Conservation (phyloP, 164 flowering plant species). For the Magnolia officinalis region DNA sequence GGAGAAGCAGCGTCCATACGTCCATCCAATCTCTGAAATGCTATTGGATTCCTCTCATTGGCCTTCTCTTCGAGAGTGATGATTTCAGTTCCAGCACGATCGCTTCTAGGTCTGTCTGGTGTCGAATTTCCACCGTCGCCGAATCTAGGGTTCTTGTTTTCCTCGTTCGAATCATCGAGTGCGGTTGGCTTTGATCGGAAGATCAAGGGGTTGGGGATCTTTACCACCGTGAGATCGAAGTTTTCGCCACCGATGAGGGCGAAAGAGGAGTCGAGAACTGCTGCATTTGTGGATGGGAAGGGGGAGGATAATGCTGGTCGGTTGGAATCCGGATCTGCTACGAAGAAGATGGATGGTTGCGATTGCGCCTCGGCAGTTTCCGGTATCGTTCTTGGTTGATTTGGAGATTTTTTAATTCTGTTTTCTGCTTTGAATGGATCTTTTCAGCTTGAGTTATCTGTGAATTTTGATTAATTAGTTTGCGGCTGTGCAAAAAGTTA, state of each 20-base stretch:
- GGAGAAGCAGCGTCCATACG: neutral
- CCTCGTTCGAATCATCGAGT: neutral
- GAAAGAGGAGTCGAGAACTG: conserved; percentile 10
- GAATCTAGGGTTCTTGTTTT: neutral
- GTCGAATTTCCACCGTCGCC: neutral
- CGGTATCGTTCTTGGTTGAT: neutral
- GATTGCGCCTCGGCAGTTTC: neutral
- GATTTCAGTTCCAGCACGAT: neutral
- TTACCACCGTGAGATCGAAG: neutral
- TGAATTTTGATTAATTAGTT: neutral
- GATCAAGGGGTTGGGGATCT: neutral
- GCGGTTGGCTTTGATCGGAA: conserved; percentile 1
- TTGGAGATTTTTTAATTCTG: neutral
- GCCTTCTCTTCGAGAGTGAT: neutral
- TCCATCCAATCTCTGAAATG: neutral
- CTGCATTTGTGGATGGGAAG: neutral
- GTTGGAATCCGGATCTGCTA: neutral
- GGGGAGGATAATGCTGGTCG: neutral
- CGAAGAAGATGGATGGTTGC: neutral
- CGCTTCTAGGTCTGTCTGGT: neutral
- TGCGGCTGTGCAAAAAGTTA: neutral
- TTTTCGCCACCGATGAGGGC: conserved; percentile 1
- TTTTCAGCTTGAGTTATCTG: neutral
- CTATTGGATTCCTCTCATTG: neutral
- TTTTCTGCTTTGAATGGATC: no score